A percentile compares a stretch with the other conserved stretches of the same genome.
phyloP scores from a whole-genome alignment of 2,329 filamentous ascomycete genomes.

The Orbilia ellipsospora region DNA sequence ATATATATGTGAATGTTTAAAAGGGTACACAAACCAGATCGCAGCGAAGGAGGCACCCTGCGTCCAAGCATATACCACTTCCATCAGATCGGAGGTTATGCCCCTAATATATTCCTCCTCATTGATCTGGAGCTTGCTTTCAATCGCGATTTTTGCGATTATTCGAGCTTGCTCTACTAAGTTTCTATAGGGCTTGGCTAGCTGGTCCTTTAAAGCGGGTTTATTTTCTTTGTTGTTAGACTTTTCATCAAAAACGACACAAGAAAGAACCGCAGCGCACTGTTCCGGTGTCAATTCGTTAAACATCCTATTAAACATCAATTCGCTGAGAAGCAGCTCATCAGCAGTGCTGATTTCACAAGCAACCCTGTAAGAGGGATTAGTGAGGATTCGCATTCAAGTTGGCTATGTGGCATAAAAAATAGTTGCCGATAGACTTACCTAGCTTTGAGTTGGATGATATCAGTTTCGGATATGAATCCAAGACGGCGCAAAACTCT shows the following conservation, averaged over 20 bases:
- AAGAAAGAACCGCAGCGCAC: slow-evolving; percentile 85
- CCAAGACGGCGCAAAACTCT: slow-evolving; percentile 91
- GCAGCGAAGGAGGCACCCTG: slow-evolving; percentile 89
- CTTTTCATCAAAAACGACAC: slow-evolving; percentile 98
- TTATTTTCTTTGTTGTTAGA: slow-evolving; percentile 72
- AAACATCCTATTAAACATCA: slow-evolving; percentile 97
- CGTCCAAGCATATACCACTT: slow-evolving; percentile 91
- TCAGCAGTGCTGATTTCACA: slow-evolving; percentile 98
- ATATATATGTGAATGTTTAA: too few species aligned
- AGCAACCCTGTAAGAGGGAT: slow-evolving; percentile 72
- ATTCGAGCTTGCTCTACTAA: slow-evolving; percentile 87
- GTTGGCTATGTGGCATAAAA: not conserved
- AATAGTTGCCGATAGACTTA: slow-evolving; percentile 19
- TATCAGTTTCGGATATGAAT: slow-evolving; percentile 95
- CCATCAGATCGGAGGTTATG: slow-evolving; percentile 96
- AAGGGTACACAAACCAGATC: slow-evolving; percentile 75
- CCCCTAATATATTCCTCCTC: slow-evolving; percentile 84
- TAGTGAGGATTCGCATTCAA: not conserved
- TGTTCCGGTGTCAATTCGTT: slow-evolving; percentile 92
- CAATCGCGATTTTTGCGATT: slow-evolving; percentile 91
- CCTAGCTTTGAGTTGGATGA: slow-evolving; percentile 92
- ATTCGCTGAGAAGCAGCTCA: slow-evolving; percentile 89
- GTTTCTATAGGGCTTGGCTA: slow-evolving; percentile 85
- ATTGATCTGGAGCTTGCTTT: slow-evolving; percentile 93
- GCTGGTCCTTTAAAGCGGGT: slow-evolving; percentile 78